Conservation (phyloP, 306 rosid genomes). For the Prunus davidiana region DNA sequence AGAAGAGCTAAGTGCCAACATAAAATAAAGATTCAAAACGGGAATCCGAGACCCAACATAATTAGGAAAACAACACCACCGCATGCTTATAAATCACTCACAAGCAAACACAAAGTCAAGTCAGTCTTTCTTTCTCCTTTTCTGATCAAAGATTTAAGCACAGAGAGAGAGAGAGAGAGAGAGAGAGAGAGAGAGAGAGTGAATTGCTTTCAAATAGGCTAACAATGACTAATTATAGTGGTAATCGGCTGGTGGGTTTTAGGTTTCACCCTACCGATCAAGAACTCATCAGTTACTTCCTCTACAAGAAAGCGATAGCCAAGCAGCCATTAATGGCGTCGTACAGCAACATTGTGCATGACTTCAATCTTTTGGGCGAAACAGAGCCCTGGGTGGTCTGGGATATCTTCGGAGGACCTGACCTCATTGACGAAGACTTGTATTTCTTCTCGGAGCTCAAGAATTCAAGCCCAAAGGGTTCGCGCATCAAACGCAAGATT, state of each 20-base stretch:
- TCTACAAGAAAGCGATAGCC: not conserved
- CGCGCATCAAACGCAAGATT: not conserved
- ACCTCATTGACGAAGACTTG: not conserved
- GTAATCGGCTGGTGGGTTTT: not conserved
- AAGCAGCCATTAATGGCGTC: not conserved
- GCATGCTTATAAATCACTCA: too few relatives aligned
- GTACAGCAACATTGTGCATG: not conserved
- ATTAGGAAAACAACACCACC: too few relatives aligned
- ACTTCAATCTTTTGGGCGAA: not conserved
- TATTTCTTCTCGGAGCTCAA: not conserved
- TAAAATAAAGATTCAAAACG: too few relatives aligned
- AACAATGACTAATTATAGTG: not conserved
- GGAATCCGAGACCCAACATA: too few relatives aligned
- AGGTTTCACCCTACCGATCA: not conserved
- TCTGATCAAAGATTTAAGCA: too few relatives aligned
- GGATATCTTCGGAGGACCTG: not conserved
- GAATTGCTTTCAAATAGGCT: not conserved
- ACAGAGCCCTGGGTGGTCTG: too few relatives aligned
- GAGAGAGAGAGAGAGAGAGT: too few relatives aligned
- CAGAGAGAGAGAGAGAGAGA: too few relatives aligned
- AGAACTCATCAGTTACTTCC: not conserved
- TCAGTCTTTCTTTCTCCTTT: too few relatives aligned
- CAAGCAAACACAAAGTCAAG: too few relatives aligned
- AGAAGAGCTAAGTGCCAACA: too few relatives aligned
- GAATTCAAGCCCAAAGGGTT: not conserved